Conservation (phyloP, 1,284 basidiomycete genomes). For the Boletus albobrunnescens region DNA sequence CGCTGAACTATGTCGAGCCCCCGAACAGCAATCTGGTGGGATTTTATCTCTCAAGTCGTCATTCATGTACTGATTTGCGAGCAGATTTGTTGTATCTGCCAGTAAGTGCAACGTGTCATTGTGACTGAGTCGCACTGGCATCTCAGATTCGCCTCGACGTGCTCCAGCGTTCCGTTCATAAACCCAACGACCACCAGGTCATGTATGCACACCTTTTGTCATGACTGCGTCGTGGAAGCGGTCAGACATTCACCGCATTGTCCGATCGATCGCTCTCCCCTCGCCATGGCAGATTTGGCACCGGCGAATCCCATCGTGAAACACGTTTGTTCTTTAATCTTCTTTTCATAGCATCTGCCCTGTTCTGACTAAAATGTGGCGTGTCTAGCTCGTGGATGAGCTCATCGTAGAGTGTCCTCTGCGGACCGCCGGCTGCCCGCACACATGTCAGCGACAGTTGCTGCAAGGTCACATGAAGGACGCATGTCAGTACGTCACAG, state of each 20-base stretch:
- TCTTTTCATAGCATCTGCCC: slow-evolving; percentile 10
- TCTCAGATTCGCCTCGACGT: slow-evolving; percentile 2
- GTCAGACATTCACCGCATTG: slow-evolving; percentile 63
- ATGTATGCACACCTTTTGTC: slow-evolving; percentile 83
- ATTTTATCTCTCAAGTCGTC: neutral
- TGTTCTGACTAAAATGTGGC: slow-evolving; percentile 18
- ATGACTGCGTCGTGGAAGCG: slow-evolving; percentile 67
- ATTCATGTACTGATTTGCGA: slow-evolving; percentile 6
- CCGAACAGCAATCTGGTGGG: slow-evolving; percentile 59
- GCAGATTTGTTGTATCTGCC: slow-evolving; percentile 81
- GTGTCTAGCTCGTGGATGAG: slow-evolving; percentile 75
- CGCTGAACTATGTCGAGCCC: slow-evolving; percentile 47
- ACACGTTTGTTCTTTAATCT: slow-evolving; percentile 49
- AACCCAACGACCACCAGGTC: slow-evolving; percentile 69
- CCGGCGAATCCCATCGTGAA: slow-evolving; percentile 69
- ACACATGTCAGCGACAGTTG: slow-evolving; percentile 69
- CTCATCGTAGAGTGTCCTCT: slow-evolving; percentile 71
- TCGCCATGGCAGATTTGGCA: slow-evolving; percentile 49
- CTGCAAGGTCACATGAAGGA: slow-evolving; percentile 60
- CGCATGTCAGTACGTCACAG: slow-evolving; percentile 54
- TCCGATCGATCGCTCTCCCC: slow-evolving; percentile 75
- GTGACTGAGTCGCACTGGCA: neutral
- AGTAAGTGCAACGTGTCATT: slow-evolving; percentile 41
- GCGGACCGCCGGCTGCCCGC: slow-evolving; percentile 53
- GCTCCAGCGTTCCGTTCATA: slow-evolving; percentile 61